Conservation (phyloP, 2,329 filamentous ascomycete genomes). For the Zymoseptoria pseudotritici region DNA sequence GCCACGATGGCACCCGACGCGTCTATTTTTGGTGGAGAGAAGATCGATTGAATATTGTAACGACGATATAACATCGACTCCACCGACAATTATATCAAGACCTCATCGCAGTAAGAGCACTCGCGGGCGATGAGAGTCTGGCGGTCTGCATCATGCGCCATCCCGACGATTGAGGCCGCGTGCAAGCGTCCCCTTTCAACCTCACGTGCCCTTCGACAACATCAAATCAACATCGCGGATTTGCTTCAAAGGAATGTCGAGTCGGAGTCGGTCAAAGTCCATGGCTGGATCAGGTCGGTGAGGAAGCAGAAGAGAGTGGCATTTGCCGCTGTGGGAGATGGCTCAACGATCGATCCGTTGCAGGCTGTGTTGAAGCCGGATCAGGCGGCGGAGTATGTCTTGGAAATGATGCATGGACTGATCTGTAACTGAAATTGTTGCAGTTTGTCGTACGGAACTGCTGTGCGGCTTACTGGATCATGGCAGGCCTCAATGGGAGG, state of each 20-base stretch:
- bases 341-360: constrained; percentile 68
- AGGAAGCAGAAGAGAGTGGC: constrained; percentile 76
- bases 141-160: constrained; percentile 16
- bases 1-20: no score
- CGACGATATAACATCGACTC: background rate
- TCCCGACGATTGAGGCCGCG: constrained; percentile 6
- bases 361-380: constrained; percentile 72
- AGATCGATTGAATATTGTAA: background rate
- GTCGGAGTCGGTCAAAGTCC: constrained; percentile 40
- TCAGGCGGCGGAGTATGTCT: constrained; percentile 63
- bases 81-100: background rate
- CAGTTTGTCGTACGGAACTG: constrained; percentile 74
- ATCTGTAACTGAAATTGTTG: constrained; percentile 1
- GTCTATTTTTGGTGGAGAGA: background rate
- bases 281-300: constrained; percentile 77
- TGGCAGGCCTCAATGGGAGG: constrained; percentile 64
- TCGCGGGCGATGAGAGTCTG: constrained; percentile 20
- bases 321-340: constrained; percentile 82
- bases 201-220: constrained; percentile 11
- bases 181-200: constrained; percentile 7
- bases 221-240: constrained; percentile 18
- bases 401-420: background rate
- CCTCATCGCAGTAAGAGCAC: background rate
- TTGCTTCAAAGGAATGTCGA: constrained; percentile 19
- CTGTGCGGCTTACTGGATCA: constrained; percentile 67